Percentiles rank a stretch among this genome's conserved stretches.
These are phyloP conservation scores for Trypanosoma lewisi DNA, from an alignment of 208 protist species.

Conservation along the genomic window DNA sequence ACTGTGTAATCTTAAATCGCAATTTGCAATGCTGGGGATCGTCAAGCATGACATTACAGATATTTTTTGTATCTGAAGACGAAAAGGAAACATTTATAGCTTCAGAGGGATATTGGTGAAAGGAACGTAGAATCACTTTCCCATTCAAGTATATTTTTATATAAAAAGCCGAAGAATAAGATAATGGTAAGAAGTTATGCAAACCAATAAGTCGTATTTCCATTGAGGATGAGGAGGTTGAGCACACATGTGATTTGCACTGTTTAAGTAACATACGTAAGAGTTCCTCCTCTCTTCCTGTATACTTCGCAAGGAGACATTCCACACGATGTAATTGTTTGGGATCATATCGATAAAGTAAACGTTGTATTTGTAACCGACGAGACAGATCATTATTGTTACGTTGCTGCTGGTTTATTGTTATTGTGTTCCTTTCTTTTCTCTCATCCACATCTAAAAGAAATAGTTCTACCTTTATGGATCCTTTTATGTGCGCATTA, in stretches of 20 bases:
- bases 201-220: conserved; percentile 27
- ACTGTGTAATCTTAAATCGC: conserved; percentile 24
- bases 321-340: conserved; percentile 33
- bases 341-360: conserved; percentile 33
- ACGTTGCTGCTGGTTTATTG: background rate
- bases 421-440: background rate
- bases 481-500: conserved; percentile 26
- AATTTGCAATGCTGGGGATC: conserved; percentile 23
- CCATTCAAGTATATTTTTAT: conserved; percentile 33
- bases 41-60: conserved; percentile 6
- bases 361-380: conserved; percentile 14
- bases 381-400: background rate
- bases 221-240: conserved; percentile 2
- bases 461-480: conserved; percentile 28
- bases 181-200: conserved; percentile 6
- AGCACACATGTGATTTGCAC: conserved; percentile 16
- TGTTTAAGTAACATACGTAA: background rate
- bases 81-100: background rate
- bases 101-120: conserved; percentile 2
- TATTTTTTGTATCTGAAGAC: background rate
- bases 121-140: conserved; percentile 18
- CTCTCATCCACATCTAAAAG: conserved; percentile 8
- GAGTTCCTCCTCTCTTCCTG: conserved; percentile 11
- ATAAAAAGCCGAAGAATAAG: conserved; percentile 18
- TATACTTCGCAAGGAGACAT: conserved; percentile 28